Base-by-base conservation (phyloP, 2,329 filamentous ascomycete species). In the Triangularia setosa region DNA sequence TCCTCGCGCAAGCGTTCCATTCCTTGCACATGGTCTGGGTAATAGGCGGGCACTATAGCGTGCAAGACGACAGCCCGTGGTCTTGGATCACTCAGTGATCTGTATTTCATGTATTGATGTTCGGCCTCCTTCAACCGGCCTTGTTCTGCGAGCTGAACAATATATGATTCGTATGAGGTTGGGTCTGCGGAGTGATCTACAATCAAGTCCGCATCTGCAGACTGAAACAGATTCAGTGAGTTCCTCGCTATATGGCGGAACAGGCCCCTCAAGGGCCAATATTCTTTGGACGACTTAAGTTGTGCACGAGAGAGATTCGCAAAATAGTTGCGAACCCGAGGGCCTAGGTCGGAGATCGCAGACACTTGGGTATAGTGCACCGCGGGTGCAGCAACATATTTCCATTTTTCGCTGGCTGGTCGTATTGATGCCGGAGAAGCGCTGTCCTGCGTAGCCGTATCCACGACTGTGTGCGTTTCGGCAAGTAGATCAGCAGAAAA, bases 1-100 rank as follows among this genome's bases (percentile, higher is more conserved):
- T 87, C 84, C 9, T 76, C 71, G 67, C 80, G 79, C 1, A 86
- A 69, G 55, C 78, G 72, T 60, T 83, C 79, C 58, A 85, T 73
- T 14, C 78, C 81, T 12, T 60, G 64, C 1, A 73, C 71, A 64
- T 81, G 71, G 30, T 74, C 53, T 7, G 79, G 74, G 61, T 72
- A 74, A 69, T 77, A 78, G 27, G 80, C 66, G 24, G 79, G 76
- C 68, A 85, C 80, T 74, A 84, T 77, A 60, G 74, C 74, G 52
- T 77, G 76, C 4, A 86, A 73, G 14, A 83, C 75, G 0, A 69
- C 62, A 12, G 74, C 69, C 1, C 82, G 78, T 28, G 70, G 71
- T 25, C 16, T 55, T 4, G 74, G 76, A 8, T 70, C 72, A 1
- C 79, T 75, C 12, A 84, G 69, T 14, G 75, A 64, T 30, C 83